A percentile compares a stretch with the other conserved stretches of the same genome.
Conservation (phyloP, 176 grass and related monocot genomes). For the Canna indica region DNA sequence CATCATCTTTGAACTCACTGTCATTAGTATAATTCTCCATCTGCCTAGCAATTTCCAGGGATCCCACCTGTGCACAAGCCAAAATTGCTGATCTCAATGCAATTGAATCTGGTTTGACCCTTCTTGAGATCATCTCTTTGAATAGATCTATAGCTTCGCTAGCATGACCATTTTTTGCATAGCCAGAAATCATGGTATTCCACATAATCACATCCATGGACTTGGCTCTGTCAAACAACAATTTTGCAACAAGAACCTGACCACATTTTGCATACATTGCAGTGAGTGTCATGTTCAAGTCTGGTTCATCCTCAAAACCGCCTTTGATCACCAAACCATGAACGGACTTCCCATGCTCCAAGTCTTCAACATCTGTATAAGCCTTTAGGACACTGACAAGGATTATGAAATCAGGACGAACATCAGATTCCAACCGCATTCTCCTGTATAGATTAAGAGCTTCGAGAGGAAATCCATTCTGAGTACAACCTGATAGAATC, state of each 20-base stretch:
- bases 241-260: constrained; percentile 18
- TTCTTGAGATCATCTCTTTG: constrained; percentile 37
- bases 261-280: constrained; percentile 66
- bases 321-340: constrained; percentile 45
- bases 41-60: constrained; percentile 31
- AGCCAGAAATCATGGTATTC: constrained; percentile 85
- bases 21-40: constrained; percentile 36
- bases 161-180: constrained; percentile 57
- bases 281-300: constrained; percentile 41
- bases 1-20: constrained; percentile 38
- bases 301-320: constrained; percentile 38
- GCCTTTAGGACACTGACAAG: constrained; percentile 44
- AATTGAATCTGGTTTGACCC: constrained; percentile 35
- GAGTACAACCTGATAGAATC: constrained; percentile 41
- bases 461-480: constrained; percentile 34
- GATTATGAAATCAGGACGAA: constrained; percentile 43
- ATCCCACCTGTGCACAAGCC: constrained; percentile 52
- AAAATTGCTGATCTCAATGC: constrained; percentile 44
- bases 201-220: constrained; percentile 35
- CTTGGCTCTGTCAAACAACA: constrained; percentile 35
- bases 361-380: constrained; percentile 39
- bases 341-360: constrained; percentile 21
- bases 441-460: constrained; percentile 24
- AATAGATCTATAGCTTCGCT: constrained; percentile 47
- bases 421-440: constrained; percentile 21